phyloP scores from a whole-genome alignment of 768 basidiomycete species.

The Saitozyma sp. region DNA sequence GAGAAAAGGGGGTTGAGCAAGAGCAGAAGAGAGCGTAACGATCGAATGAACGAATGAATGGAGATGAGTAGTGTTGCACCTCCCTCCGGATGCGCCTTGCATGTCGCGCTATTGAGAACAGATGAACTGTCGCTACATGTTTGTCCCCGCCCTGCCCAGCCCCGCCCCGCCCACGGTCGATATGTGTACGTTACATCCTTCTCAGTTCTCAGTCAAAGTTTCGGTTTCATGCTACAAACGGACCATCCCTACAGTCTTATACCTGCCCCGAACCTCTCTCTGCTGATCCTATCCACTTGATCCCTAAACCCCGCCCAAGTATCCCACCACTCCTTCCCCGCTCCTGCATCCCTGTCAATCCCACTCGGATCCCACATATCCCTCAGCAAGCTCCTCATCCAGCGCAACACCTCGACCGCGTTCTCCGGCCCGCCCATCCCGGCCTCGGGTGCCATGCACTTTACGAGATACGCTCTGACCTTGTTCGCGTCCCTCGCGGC shows the following conservation, averaged over 20 bases:
- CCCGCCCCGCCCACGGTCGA: no score
- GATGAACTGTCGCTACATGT: no score
- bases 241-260: slow-evolving; percentile 49
- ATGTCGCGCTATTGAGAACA: no score
- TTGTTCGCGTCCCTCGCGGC: slow-evolving; percentile 72
- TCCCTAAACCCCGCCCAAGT: slow-evolving; percentile 70
- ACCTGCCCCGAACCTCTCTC: slow-evolving; percentile 70
- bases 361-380: slow-evolving; percentile 58
- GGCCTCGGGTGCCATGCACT: slow-evolving; percentile 62
- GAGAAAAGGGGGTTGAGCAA: no score
- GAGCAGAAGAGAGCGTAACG: no score
- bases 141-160: no score
- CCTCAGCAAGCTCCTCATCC: slow-evolving; percentile 72
- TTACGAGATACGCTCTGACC: slow-evolving; percentile 70
- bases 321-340: slow-evolving; percentile 75
- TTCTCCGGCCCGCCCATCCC: slow-evolving; percentile 70
- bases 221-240: background rate
- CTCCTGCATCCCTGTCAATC: slow-evolving; percentile 12
- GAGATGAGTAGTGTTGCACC: no score
- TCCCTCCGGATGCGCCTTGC: no score
- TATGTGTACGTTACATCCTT: no score
- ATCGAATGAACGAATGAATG: no score
- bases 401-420: slow-evolving; percentile 70
- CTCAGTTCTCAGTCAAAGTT: no score
- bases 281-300: slow-evolving; percentile 65